Evolutionary conservation across 2,329 filamentous ascomycete species (phyloP), one percentile per base, ranked within the genome.

Genomic region (Nannizziopsis arthrosporioides): DNA sequence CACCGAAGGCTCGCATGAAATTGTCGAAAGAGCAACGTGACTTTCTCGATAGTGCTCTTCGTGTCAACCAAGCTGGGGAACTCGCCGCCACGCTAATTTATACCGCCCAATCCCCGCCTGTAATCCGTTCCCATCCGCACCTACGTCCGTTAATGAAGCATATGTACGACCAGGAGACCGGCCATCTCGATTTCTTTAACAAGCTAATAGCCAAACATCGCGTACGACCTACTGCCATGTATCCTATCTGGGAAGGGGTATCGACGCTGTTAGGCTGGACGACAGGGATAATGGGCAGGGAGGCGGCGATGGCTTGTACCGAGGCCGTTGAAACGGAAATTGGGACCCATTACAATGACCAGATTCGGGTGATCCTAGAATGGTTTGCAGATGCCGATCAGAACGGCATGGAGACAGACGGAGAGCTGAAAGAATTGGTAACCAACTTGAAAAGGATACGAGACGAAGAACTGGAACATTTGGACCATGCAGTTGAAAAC

Each of bases 241-340:
- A 93, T 61, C 92, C 92, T 0, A 54, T 95, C 2, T 98, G 92
- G 92, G 79, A 82, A 38, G 73, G 80, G 6, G 79, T 89, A 9
- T 85, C 92, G 1, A 82, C 84, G 0, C 78, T 82, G 0, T 68
- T 98, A 6, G 92, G 92, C 14, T 95, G 92, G 88, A 76, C 78
- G 3, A 98, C 92, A 0, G 92, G 85, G 0, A 69, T 92, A 37
- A 76, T 98, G 75, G 89, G 92, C 0, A 78, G 87, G 42, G 88
- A 96, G 68, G 89, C 90, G 1, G 90, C 92, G 32, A 98, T 98
- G 92, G 92, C 92, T 10, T 98, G 92, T 64, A 96, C 92, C 0
- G 92, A 98, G 68, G 92, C 92, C 1, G 90, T 98, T 1, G 92
- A 98, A 73, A 98, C 90, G 5, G 92, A 96, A 71, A 98, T 98